phyloP scores from a whole-genome alignment of 305 asterid species.

The Petunia hybrid region DNA sequence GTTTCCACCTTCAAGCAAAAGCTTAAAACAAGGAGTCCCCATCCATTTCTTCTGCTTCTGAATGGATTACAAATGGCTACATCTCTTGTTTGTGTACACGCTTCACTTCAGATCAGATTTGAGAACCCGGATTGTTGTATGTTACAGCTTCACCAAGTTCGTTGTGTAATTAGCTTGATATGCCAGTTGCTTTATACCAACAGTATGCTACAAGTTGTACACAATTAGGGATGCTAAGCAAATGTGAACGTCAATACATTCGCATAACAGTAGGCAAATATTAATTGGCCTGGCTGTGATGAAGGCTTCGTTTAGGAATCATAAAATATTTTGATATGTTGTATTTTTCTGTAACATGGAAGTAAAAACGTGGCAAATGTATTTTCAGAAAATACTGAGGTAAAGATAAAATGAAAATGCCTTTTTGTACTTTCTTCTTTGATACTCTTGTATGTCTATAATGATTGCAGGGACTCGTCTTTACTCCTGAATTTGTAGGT shows the following conservation, averaged over 20 bases:
- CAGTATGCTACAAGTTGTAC: neutral
- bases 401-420: neutral
- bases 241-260: neutral
- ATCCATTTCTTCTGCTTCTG: slow-evolving; percentile 32
- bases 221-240: neutral
- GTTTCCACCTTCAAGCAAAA: slow-evolving; percentile 38
- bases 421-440: neutral
- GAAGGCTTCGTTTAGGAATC: neutral
- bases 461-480: neutral
- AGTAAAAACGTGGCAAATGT: neutral
- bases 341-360: neutral
- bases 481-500: neutral
- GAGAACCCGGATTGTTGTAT: slow-evolving; percentile 36
- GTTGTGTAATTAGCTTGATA: slow-evolving; percentile 20
- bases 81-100: slow-evolving; percentile 20
- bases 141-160: slow-evolving; percentile 16
- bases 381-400: neutral
- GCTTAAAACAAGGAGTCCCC: slow-evolving; percentile 40
- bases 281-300: neutral
- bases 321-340: neutral
- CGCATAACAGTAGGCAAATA: neutral
- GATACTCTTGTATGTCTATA: neutral
- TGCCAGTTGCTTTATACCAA: slow-evolving; percentile 12
- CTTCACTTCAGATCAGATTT: slow-evolving; percentile 20
- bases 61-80: slow-evolving; percentile 35